Base-by-base conservation (phyloP, 2,329 filamentous ascomycete species). In the Bipolaris oryzae region DNA sequence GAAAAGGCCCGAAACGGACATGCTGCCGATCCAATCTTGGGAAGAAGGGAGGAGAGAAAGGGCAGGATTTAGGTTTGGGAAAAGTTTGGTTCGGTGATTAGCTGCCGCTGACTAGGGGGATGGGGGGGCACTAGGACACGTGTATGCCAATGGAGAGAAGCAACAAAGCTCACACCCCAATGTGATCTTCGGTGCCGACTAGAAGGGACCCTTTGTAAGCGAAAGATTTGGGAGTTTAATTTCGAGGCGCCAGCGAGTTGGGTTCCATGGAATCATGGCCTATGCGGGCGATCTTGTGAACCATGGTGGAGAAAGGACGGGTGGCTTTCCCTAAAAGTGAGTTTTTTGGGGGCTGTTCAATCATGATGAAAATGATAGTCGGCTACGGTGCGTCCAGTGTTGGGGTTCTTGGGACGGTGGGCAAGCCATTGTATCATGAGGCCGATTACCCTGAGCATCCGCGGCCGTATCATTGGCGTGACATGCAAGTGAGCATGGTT, bases 41-140 rank as follows among this genome's bases (percentile, higher is more conserved):
- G 38, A 4, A 3, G 28, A 4, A 31, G 4, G 13, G 28, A 31
- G 28, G 28, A 28, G 25, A 11, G 25, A 28, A 28, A 11, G 10
- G 9, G 28, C 28, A 37, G 48, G 47, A 7, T 49, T 49, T 21
- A 25, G n/a, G 28, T 15, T 6, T n/a, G 10, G 6, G 18, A 48
- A 57, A 38, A 55, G 52, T 58, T 55, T 50, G 51, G 47, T 55
- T 50, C 34, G 33, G 50, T 50, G 48, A 31, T 43, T 58, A 55
- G 51, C 28, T 57, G 46, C 53, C 57, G 57, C 57, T 42, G 47
- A 41, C 58, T 51, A 53, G 39, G 39, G 21, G 41, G 9, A 28
- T 9, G 25, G 4, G 9, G 28, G 28, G 28, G 10, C 23, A 46
- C 31, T 47, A 20, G 28, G 25, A 41, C 55, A 52, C 44, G 55